Percentiles rank a stretch among this genome's conserved stretches.
Conservation (phyloP, 345 rosid genomes). For the Eucalyptus caleyi region DNA sequence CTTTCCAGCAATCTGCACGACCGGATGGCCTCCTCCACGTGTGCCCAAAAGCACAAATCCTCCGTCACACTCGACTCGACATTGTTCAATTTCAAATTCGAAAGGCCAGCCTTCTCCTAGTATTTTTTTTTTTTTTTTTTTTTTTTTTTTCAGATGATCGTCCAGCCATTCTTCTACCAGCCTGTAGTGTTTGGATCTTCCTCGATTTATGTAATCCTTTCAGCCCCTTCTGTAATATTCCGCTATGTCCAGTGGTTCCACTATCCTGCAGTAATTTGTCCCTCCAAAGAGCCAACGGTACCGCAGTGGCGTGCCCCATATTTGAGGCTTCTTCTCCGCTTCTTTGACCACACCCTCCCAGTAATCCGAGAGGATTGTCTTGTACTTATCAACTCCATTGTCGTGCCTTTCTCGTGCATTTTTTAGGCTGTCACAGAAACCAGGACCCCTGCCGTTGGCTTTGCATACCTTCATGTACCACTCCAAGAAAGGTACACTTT, state of each 20-base stretch:
- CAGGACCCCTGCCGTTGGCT: neutral
- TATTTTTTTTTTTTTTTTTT: too few species aligned
- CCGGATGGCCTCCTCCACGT: neutral
- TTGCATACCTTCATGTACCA: constrained; percentile 45
- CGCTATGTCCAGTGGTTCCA: constrained; percentile 75
- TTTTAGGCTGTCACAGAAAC: constrained; percentile 55
- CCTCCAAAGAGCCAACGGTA: constrained; percentile 31
- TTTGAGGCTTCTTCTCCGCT: constrained; percentile 40
- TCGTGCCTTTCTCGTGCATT: neutral
- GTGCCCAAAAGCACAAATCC: constrained; percentile 52
- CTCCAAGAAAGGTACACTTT: constrained; percentile 28
- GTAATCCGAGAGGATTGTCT: constrained; percentile 14
- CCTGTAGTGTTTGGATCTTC: constrained; percentile 33
- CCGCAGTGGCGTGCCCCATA: constrained; percentile 5
- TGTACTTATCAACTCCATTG: neutral
- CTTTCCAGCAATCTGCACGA: neutral
- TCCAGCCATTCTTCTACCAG: constrained; percentile 38
- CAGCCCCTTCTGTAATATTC: constrained; percentile 19
- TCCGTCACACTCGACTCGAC: neutral
- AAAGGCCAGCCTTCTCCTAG: neutral
- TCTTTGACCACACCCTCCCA: constrained; percentile 41
- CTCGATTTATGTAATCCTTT: constrained; percentile 13
- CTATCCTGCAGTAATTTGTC: constrained; percentile 44
- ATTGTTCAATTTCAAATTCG: neutral
- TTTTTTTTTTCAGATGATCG: neutral